A percentile compares a stretch with the other conserved stretches of the same genome.
Conservation (phyloP, 225 moss, liverwort and hornwort species). For the Sphagnum tenellum region DNA sequence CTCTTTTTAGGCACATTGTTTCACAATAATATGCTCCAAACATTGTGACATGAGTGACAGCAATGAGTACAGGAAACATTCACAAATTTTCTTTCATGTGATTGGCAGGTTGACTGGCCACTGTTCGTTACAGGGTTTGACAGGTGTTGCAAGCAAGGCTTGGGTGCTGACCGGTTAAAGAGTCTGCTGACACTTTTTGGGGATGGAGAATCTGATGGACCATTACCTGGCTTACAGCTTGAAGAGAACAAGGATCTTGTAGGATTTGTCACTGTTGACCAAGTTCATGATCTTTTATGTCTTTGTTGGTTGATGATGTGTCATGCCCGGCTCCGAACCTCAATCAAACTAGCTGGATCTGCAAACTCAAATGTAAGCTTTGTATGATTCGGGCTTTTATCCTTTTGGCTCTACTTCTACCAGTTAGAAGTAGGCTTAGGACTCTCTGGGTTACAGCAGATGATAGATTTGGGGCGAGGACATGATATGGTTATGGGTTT, state of each 20-base stretch:
- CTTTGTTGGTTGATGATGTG: conserved; percentile 89
- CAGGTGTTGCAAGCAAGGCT: conserved; percentile 43
- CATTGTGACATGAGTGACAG: too few relatives aligned
- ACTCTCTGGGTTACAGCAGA: too few relatives aligned
- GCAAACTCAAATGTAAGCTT: too few relatives aligned
- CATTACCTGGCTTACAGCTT: conserved; percentile 38
- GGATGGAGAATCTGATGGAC: conserved; percentile 36
- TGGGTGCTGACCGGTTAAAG: conserved; percentile 49
- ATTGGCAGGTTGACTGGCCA: conserved; percentile 54
- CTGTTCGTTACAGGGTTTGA: conserved; percentile 49
- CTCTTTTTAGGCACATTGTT: too few relatives aligned
- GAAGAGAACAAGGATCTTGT: conserved; percentile 39
- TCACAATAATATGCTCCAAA: too few relatives aligned
- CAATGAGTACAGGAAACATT: too few relatives aligned
- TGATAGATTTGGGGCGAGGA: too few relatives aligned
- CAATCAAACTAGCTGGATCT: neutral
- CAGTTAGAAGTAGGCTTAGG: too few relatives aligned
- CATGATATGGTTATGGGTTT: too few relatives aligned
- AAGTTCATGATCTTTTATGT: conserved; percentile 64
- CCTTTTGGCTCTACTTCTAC: too few relatives aligned
- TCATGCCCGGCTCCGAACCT: conserved; percentile 44
- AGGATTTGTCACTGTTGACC: conserved; percentile 58
- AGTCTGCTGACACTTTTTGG: conserved; percentile 43
- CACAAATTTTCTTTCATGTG: conserved; percentile 2
- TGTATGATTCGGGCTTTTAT: too few relatives aligned